Base-by-base conservation (phyloP, 371 early-diverging fungal genomes). In the Fennellomyces sp. region DNA sequence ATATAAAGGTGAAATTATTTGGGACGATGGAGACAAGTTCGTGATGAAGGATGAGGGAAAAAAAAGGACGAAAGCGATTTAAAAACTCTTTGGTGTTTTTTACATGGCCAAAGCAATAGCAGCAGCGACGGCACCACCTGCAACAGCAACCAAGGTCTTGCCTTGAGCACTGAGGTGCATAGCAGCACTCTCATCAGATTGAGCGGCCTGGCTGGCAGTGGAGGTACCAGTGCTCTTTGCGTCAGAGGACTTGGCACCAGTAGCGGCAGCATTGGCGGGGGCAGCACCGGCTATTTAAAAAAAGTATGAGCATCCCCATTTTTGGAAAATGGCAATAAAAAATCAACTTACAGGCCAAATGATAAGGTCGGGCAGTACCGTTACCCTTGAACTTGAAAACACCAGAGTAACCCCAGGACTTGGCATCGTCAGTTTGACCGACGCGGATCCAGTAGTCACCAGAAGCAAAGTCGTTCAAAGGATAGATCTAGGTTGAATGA, bases 401-500 rank as follows among this genome's bases (percentile, higher is more conserved):
- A 56, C 72, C 69, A 61, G 79, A 79, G 63, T 79, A 79, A 26
- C 58, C 61, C 79, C 79, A 79, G 36, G 58, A 67, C 36, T 13
- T 59, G 12, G 45, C 23, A 41, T 41, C 39, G 39, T 72, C 48
- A 30, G 71, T 53, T 58, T 76, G 73, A 41, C 79, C 79, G 50
- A 79, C 75, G 66, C 79, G 79, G 59, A 79, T 65, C 59, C 68
- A 79, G 64, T 79, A 79, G n/a, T 68, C 33, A 50, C 79, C 79
- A 47, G 66, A 0, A n/a, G 67, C 68, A 64, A 79, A 79, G 53
- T 79, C 76, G 45, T 72, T 73, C 63, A 79, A 67, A 30, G 79
- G 79, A 54, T 69, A 50, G 33, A 79, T 79, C 78, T 78, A 68
- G 21, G 21, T 8, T 39, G 23, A 21, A 8, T 3, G n/a, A 4